Evolutionary conservation across 345 rosid species (phyloP).

Genomic region (Lepidium sativum): DNA sequence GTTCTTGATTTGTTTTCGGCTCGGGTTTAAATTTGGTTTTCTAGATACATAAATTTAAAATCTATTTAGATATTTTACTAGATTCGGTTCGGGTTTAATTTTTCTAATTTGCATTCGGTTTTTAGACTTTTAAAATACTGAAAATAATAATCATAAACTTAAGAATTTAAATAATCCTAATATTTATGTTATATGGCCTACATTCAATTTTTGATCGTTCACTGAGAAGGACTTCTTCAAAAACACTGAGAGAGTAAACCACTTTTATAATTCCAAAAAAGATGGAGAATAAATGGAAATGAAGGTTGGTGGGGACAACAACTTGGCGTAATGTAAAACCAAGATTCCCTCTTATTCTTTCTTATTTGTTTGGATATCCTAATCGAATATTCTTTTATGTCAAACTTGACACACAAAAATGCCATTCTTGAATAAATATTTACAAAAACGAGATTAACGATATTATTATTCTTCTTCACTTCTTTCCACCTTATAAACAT

Average conservation of each 20-base stretch:
- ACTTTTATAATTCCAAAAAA: neutral
- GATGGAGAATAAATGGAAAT: slow-evolving; percentile 1
- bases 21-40: too few relatives aligned
- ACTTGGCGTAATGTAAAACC: slow-evolving; percentile 15
- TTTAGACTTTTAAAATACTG: too few relatives aligned
- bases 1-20: too few relatives aligned
- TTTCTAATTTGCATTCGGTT: too few relatives aligned
- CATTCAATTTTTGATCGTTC: too few relatives aligned
- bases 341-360: slow-evolving; percentile 14
- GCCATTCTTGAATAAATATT: neutral
- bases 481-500: slow-evolving; percentile 1
- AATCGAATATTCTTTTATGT: slow-evolving; percentile 12
- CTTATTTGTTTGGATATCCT: slow-evolving; percentile 18
- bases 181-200: too few relatives aligned
- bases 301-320: slow-evolving; percentile 15
- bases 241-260: neutral
- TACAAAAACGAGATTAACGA: neutral
- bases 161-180: too few relatives aligned
- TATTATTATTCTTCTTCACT: neutral
- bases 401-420: neutral
- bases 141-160: too few relatives aligned
- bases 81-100: too few relatives aligned
- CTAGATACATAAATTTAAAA: too few relatives aligned
- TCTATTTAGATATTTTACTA: too few relatives aligned
- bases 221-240: neutral